Evolutionary conservation across 495 filamentous ascomycete genomes (phyloP), one percentile per base, ranked within the genome.

Genomic region (Aspergillus heteromorphus): DNA sequence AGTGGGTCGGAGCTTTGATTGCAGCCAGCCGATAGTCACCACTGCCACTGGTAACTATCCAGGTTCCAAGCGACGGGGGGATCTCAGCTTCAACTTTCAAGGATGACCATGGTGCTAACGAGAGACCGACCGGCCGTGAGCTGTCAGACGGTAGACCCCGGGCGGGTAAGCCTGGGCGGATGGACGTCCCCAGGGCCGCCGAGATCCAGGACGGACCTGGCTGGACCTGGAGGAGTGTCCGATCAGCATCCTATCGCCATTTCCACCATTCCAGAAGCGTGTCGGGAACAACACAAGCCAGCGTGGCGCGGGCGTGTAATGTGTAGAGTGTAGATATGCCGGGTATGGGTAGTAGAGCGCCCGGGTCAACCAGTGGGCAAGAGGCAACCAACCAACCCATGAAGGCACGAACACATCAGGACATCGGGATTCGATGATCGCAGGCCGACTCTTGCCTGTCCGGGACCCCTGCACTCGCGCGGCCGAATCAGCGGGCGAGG

Each of bases 81-180:
- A 38, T 38, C 34, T n/a, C 34, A 38, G 34, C 40, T 43, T 16
- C n/a, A 6, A 38, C 10, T 17, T 43, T 16, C n/a, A 6, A 47
- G 43, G 43, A 47, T 47, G 43, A 47, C 21, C 43, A 47, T 29
- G 21, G 43, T 47, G 43, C 43, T 47, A 47, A 47, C 43, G 43
- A 17, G 19, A 47, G 43, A 29, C 43, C 21, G 4, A 25, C 19
- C 5, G n/a, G 16, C 21, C 6, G 43, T 47, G 43, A 47, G 43
- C 43, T 47, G 43, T 47, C 43, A 47, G 21, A 47, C 43, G 43
- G 27, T 23, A 47, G 21, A 47, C 43, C 21, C 17, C 16, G 16
- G 25, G 43, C 43, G 21, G 43, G 42, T 45, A 45, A 23, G 2
- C 42, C 19, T 45, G 42, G 20, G 34, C 34, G 34, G 34, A 13